Base-by-base conservation (phyloP, 257 asterid genomes). In the Scutellaria barbata region DNA sequence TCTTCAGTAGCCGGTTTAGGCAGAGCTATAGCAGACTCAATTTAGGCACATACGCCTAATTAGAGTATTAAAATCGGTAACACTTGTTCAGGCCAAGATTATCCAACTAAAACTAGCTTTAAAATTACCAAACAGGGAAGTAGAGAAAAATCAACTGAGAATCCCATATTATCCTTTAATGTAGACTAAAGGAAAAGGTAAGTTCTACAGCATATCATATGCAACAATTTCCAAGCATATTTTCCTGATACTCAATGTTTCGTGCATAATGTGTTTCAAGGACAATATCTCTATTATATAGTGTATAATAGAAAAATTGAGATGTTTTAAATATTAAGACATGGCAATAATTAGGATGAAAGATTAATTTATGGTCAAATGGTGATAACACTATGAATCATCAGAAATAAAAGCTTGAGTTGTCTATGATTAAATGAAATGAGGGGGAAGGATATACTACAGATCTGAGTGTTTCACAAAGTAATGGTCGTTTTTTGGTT, bases 171-270 rank as follows among this genome's bases (percentile, higher is more conserved):
- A n/a, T n/a, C n/a, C n/a, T 20, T 47, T 20, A 25, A 9, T 57
- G 12, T 66, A 46, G 13, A 56, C 56, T 18, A 4, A 51, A 46
- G 58, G 17, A 56, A 55, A 33, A 37, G 14, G 63, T 5, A 47
- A 18, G 37, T 74, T 74, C 50, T 18, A 48, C 3, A 74, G 57
- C 70, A 48, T 58, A 58, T 46, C 74, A 10, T 41, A 18, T 45
- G 39, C 59, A 50, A 54, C 37, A 56, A 39, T 42, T 67, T 68
- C 51, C 48, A 4, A 43, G 63, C 62, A 35, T 58, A 11, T 43
- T 35, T 63, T 16, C 57, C 14, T 17, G 61, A 25, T 48, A 53
- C 50, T n/a, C 46, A 18, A 74, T 10, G 43, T 13, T 39, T n/a
- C 42, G 12, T 45, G 18, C 69, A 37, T 55, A 71, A 1, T 47